These are phyloP conservation scores for Diplodia mutila DNA, from an alignment of 2,329 filamentous ascomycete genomes.

Conservation along the genomic window DNA sequence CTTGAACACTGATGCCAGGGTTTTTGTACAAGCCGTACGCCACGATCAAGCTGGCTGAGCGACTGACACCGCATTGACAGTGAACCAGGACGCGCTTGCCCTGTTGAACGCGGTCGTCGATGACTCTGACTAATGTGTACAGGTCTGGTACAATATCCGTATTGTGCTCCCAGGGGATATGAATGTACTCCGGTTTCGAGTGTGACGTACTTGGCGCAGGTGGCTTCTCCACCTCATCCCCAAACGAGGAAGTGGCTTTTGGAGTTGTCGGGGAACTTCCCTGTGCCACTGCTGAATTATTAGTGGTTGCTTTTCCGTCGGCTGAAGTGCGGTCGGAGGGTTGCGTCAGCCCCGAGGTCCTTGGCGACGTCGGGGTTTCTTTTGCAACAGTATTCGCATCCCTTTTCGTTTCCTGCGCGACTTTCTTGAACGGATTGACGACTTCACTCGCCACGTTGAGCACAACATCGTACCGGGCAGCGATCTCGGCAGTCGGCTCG, in stretches of 20 bases:
- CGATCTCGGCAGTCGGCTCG: conserved; percentile 78
- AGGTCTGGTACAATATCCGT: conserved; percentile 81
- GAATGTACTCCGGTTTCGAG: conserved; percentile 75
- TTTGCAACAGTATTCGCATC: conserved; percentile 20
- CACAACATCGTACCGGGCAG: conserved; percentile 76
- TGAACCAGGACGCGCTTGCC: conserved; percentile 81
- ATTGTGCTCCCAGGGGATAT: conserved; percentile 87
- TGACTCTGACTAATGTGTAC: conserved; percentile 73
- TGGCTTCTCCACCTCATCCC: conserved; percentile 30
- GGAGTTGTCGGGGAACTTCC: conserved; percentile 54
- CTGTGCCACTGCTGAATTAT: conserved; percentile 27
- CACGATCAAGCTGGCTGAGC: conserved; percentile 83
- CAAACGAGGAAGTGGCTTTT: conserved; percentile 50
- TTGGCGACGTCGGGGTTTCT: conserved; percentile 19
- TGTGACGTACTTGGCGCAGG: conserved; percentile 28
- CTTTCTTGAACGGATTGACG: conserved; percentile 67
- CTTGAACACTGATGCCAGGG: conserved; percentile 75
- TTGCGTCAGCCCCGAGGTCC: conserved; percentile 17
- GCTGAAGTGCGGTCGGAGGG: conserved; percentile 28
- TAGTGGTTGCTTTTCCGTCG: conserved; percentile 24
- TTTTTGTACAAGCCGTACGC: conserved; percentile 83
- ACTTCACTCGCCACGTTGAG: conserved; percentile 86
- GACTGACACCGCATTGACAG: conserved; percentile 83
- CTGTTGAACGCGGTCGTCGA: conserved; percentile 71
- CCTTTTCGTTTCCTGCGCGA: conserved; percentile 28